Evolutionary conservation across 495 filamentous ascomycete genomes (phyloP), one percentile per base, ranked within the genome.

Genomic region (Penicillium angulare): DNA sequence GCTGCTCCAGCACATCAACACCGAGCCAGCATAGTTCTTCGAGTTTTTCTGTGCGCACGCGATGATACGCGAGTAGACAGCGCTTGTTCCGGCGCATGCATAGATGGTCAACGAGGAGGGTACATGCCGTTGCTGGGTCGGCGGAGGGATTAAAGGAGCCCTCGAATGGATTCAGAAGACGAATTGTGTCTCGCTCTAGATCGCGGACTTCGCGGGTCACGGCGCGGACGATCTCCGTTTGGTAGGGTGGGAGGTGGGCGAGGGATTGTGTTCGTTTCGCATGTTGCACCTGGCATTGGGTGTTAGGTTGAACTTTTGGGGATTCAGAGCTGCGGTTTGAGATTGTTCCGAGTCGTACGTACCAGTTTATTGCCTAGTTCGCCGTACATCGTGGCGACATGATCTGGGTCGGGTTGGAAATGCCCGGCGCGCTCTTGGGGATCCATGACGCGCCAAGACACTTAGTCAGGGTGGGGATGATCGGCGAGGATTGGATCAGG

Each of bases 81-180:
- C 93, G 86, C 67, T 99, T 99, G 69, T 99, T 96, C 35, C 95
- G 79, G 17, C 92, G 85, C 88, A 96, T 96, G 52, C 88, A 90
- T 3, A 97, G 75, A 61, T 98, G 93, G 68, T 96, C 87, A 52
- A 97, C 90, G 15, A 99, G 82, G 15, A 99, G 77, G 5, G 87
- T 86, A 64, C 88, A 95, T 7, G 92, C 92, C 32, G 85, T 86
- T 7, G 88, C 87, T 17, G 89, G 90, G 56, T 97, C 85, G 1
- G 84, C 80, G 20, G 86, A 82, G 9, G 93, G 93, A 61, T 95
- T 84, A 77, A 98, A 96, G 7, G 82, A 80, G 27, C 86, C 86
- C 50, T 86, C 81, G 60, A 91, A 95, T 5, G 90, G 88, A 42
- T 86, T 85, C 3, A 97, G 80, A 36, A 93, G 81, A 50, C 81